Conservation (phyloP, 2,329 filamentous ascomycete genomes). For the Talaromyces funiculosus region DNA sequence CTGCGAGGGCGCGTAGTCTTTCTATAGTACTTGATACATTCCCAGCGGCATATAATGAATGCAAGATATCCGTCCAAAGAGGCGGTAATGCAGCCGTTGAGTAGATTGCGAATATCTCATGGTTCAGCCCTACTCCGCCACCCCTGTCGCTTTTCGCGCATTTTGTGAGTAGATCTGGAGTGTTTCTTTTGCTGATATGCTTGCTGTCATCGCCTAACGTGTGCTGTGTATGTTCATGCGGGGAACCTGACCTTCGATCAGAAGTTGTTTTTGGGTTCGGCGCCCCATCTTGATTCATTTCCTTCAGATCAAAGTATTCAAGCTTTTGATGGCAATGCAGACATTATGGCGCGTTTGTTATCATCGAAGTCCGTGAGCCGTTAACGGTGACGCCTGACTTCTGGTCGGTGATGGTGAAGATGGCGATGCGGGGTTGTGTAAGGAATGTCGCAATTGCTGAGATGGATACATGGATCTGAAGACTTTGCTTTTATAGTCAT, state of each 20-base stretch:
- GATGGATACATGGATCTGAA: neutral
- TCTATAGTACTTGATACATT: neutral
- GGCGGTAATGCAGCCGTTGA: conserved; percentile 9
- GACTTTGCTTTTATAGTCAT: neutral
- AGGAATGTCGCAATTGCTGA: neutral
- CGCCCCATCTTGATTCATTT: conserved; percentile 6
- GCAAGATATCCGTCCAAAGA: neutral
- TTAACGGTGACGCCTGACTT: neutral
- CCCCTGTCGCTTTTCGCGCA: conserved; percentile 7
- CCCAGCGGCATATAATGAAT: neutral
- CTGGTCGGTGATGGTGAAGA: neutral
- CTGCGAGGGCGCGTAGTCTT: conserved; percentile 1
- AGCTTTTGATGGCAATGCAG: neutral
- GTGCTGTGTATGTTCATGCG: neutral
- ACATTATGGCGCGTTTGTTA: neutral
- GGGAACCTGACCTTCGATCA: neutral
- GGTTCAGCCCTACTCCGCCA: conserved; percentile 4
- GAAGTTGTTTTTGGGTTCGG: neutral
- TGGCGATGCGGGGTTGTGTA: neutral
- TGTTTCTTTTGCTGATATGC: neutral
- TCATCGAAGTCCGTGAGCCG: neutral
- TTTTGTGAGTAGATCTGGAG: neutral
- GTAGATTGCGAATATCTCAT: conserved; percentile 13
- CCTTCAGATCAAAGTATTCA: neutral
- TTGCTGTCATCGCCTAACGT: neutral